Evolutionary conservation across 768 basidiomycete genomes (phyloP), one percentile per base, ranked within the genome.

Genomic region (Macrocybe gigantea): DNA sequence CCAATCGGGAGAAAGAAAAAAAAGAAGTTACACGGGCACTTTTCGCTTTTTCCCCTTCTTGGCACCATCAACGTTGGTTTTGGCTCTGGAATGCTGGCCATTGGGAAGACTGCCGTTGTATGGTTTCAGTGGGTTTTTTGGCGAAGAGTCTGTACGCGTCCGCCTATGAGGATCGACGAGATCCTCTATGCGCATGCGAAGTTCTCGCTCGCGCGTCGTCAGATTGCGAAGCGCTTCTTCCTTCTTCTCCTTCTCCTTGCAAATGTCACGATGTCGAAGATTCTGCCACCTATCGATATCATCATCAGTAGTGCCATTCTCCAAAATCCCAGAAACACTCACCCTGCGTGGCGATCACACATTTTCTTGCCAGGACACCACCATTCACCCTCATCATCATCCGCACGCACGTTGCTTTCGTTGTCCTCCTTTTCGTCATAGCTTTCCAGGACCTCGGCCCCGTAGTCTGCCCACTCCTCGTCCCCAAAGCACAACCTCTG

Each of bases 331-430:
- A 33, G 12, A 40, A 44, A 10, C 10, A 60, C 74, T 51, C 63
- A 88, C 85, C 88, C 87, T 48, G 73, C 73, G 64, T 93, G 90
- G 15, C 90, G 79, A 36, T 85, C 84, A 51, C 90, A 93, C 41
- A 80, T 78, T 57, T 78, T 79, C 62, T 83, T 80, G 33, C 81
- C 85, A 33, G 73, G 71, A 64, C 90, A 92, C 88, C 88, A 91
- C 85, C 85, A 89, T 38, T 83, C 83, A 51, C 65, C 69, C 48
- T 71, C 70, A 15, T 49, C 59, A 30, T 59, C 59, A 38, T 71
- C 67, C 39, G 65, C 63, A 42, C 61, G 63, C 29, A 59, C 55
- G 22, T 22, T 22, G 22, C 22, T 22, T 22, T 22, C 22, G 22
- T 22, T 22, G 22, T 22, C 22, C 22, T 22, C 22, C 22, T 22